Evolutionary conservation across 768 basidiomycete genomes (phyloP).

Genomic region (Collybia sordida): DNA sequence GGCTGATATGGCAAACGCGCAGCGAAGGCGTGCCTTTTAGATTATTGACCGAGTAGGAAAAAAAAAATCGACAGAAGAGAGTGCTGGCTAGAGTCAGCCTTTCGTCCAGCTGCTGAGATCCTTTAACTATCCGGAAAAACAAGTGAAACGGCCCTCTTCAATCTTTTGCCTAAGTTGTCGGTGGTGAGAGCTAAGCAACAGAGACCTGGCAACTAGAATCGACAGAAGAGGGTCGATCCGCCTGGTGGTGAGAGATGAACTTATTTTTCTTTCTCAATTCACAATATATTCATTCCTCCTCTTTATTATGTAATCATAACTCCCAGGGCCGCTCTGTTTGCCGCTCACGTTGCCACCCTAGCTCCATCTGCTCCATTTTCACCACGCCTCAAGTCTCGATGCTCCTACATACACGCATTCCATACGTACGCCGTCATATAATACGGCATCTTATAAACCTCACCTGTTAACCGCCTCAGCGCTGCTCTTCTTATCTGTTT

Average conservation of each 20-base stretch:
- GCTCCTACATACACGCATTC: no score
- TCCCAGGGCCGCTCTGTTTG: constrained; percentile 5
- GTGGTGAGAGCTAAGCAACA: constrained; percentile 27
- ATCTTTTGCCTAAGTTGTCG: constrained; percentile 41
- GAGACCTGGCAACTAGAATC: constrained; percentile 47
- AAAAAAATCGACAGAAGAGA: constrained; percentile 26
- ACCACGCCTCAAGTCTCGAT: not conserved
- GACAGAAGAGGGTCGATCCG: constrained; percentile 52
- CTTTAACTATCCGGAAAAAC: constrained; percentile 16
- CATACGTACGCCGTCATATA: no score
- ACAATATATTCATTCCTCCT: constrained; percentile 14
- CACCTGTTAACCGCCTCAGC: no score
- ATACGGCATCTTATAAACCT: no score
- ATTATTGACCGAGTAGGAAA: constrained; percentile 29
- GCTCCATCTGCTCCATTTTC: not conserved
- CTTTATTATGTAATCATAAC: constrained; percentile 13
- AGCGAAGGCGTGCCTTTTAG: constrained; percentile 93
- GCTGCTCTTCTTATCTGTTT: no score
- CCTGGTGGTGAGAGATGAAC: constrained; percentile 35
- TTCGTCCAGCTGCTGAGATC: constrained; percentile 30
- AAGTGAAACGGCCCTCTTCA: constrained; percentile 40
- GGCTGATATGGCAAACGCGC: constrained; percentile 71
- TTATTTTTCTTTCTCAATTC: constrained; percentile 10
- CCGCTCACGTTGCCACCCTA: not conserved
- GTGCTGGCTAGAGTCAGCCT: constrained; percentile 28